phyloP scores from a whole-genome alignment of 768 basidiomycete species.

The Podaxis sp. region DNA sequence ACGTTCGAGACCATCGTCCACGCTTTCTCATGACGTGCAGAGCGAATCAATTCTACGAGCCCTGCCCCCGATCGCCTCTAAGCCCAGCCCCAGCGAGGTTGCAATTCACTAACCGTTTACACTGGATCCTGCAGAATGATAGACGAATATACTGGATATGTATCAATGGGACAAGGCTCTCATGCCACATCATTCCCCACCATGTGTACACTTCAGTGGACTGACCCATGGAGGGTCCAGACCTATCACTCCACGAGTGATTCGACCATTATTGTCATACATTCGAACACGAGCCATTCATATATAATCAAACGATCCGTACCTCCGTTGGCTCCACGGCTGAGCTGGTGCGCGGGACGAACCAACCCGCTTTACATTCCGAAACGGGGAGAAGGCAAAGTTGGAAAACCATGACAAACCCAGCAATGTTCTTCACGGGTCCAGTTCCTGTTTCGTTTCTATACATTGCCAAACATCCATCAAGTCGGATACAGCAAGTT shows the following conservation, averaged over 20 bases:
- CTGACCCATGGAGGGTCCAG: background rate
- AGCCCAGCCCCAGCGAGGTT: background rate
- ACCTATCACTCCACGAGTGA: background rate
- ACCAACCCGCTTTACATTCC: background rate
- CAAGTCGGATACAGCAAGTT: background rate
- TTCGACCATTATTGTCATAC: background rate
- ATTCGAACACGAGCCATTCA: slow-evolving; percentile 3
- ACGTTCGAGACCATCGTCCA: slow-evolving; percentile 63
- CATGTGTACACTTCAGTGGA: background rate
- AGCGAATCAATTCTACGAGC: background rate
- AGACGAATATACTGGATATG: background rate
- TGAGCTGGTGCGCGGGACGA: slow-evolving; percentile 5
- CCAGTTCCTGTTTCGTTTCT: slow-evolving; percentile 1
- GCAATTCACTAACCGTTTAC: background rate
- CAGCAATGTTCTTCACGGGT: background rate
- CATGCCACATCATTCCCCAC: background rate
- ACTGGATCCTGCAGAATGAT: background rate
- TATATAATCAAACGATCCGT: background rate
- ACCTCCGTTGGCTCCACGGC: background rate
- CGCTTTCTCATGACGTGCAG: slow-evolving; percentile 20
- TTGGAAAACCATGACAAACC: background rate
- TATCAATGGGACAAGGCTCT: background rate
- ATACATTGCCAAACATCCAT: background rate
- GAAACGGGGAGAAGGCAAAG: background rate
- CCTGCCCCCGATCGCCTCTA: slow-evolving; percentile 14